Evolutionary conservation across 352 stramenopile genomes (phyloP).

Genomic region (Phytophthora quininea): DNA sequence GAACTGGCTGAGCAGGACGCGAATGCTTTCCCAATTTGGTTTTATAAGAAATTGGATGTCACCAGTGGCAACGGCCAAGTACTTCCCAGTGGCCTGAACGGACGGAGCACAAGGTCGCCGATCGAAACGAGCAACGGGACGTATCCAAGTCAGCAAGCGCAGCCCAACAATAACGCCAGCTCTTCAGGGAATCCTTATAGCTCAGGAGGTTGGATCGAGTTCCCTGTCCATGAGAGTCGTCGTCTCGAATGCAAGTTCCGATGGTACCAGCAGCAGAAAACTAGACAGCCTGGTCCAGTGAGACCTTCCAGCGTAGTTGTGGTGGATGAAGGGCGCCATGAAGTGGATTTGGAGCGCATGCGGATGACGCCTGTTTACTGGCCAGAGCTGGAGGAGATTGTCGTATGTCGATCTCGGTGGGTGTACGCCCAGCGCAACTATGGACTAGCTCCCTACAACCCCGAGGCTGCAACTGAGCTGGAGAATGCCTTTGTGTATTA

Average conservation of each 20-base stretch:
- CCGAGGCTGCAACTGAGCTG: slow-evolving; percentile 49
- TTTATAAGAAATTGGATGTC: slow-evolving; percentile 73
- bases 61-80: slow-evolving; percentile 41
- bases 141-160: slow-evolving; percentile 7
- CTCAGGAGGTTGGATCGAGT: slow-evolving; percentile 71
- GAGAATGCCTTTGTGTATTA: slow-evolving; percentile 82
- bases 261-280: slow-evolving; percentile 67
- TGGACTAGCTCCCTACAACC: slow-evolving; percentile 76
- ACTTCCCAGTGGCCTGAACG: slow-evolving; percentile 37
- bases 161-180: slow-evolving; percentile 13
- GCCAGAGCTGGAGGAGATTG: slow-evolving; percentile 65
- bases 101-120: slow-evolving; percentile 15
- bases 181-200: slow-evolving; percentile 28
- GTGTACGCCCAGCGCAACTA: slow-evolving; percentile 86
- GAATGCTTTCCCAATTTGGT: slow-evolving; percentile 80
- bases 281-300: slow-evolving; percentile 34
- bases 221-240: slow-evolving; percentile 72
- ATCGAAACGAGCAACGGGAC: slow-evolving; percentile 7
- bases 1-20: slow-evolving; percentile 60
- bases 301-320: slow-evolving; percentile 62
- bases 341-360: slow-evolving; percentile 82
- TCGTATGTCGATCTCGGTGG: slow-evolving; percentile 78
- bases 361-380: slow-evolving; percentile 85
- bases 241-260: slow-evolving; percentile 72
- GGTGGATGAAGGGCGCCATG: slow-evolving; percentile 83